Percentiles rank a stretch among this genome's conserved stretches.
phyloP scores from a whole-genome alignment of 1,139 yeast species.

The Magnusiomyces sp. region DNA sequence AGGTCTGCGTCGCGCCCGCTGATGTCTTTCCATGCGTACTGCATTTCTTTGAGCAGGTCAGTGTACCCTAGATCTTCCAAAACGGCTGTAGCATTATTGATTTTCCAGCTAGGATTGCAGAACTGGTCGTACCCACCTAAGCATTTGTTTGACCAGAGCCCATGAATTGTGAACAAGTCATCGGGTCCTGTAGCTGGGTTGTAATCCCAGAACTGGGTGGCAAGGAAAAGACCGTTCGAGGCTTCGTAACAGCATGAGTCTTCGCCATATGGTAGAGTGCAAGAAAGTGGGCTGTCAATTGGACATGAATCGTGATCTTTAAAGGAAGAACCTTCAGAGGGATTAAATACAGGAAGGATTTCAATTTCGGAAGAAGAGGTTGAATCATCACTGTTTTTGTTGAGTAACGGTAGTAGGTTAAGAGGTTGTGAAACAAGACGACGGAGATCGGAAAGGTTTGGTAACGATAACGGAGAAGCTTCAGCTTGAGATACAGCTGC shows the following conservation, averaged over 20 bases:
- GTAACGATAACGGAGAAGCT: too few species aligned
- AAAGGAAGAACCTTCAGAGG: conserved; percentile 1
- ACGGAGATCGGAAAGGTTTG: too few species aligned
- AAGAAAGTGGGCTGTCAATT: conserved; percentile 55
- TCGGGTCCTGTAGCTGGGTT: conserved; percentile 72
- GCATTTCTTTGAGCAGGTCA: conserved; percentile 52
- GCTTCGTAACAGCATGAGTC: conserved; percentile 77
- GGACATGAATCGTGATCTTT: conserved; percentile 45
- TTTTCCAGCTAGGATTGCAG: conserved; percentile 58
- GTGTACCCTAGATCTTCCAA: conserved; percentile 44
- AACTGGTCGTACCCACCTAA: conserved; percentile 67
- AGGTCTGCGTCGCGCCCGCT: conserved; percentile 65
- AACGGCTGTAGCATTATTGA: conserved; percentile 46
- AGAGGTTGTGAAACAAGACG: too few species aligned
- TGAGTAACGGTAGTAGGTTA: not conserved
- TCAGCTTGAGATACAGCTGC: too few species aligned
- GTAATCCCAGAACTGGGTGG: conserved; percentile 94
- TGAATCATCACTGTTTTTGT: not conserved
- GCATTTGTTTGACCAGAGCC: conserved; percentile 81
- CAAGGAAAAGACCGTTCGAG: conserved; percentile 77
- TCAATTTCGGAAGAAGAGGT: not conserved
- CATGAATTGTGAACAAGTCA: conserved; percentile 75
- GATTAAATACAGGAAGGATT: not conserved
- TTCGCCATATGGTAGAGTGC: conserved; percentile 34
- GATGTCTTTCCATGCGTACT: conserved; percentile 64